Base-by-base conservation (phyloP, 2,329 filamentous ascomycete genomes). In the Berkeleyomyces basicola region DNA sequence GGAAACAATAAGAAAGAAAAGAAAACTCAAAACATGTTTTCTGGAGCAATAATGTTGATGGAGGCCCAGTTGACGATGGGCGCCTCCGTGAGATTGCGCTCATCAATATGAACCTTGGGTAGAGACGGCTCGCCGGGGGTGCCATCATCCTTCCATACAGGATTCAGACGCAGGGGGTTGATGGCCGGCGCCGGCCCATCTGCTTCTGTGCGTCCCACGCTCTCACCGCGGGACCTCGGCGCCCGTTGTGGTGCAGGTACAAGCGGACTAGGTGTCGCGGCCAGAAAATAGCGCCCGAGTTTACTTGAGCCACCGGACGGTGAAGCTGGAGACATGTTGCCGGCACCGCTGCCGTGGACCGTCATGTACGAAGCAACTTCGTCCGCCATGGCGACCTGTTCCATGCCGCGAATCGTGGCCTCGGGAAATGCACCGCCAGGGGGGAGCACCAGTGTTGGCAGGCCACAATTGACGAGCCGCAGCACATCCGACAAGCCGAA, bases 301-400 rank as follows among this genome's bases (percentile, higher is more conserved):
- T 55, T 55, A 11, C 51, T 55, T 16, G 51, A 55, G 33, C 51
- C 51, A 31, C 51, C 51, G 7, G 51, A 55, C n/a, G 51, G 33
- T 4, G 51, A 55, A 9, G 49, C 37, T 14, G 33, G 51, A 10
- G 31, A 42, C 9, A 42, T n/a, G 7, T 42, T 6, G 58, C 44
- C 39, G 16, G 11, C 10, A 33, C 9, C 10, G 16, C 59, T 43
- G 37, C 14, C 47, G 3, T 57, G 59, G 3, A 64, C 59, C 0
- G 63, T 64, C 63, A 64, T 64, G 47, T 64, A 64, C n/a, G 59
- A 64, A 4, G 63, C 60, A 2, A 49, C 49, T 39, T 61, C 55
- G 31, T 62, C 55, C 9, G 46, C 63, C 36, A 62, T 49, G 6
- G 53, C 63, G 2, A 61, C 51, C 6, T 64, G 63, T 39, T 61